These are phyloP conservation scores for Saturnispora bothae DNA, from an alignment of 805 yeast genomes.

Conservation along the genomic window DNA sequence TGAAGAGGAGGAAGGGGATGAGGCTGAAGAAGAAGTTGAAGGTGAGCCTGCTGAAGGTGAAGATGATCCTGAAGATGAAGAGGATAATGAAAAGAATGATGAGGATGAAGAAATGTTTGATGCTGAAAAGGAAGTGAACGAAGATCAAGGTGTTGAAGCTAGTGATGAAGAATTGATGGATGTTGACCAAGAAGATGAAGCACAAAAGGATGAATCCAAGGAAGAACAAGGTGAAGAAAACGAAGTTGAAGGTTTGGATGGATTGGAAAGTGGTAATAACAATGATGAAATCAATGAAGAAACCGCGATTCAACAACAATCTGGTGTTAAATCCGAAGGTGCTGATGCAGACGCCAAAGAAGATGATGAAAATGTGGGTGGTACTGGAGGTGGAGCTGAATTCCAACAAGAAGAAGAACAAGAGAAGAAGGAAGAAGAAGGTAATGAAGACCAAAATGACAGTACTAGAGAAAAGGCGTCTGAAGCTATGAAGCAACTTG, in stretches of 20 bases:
- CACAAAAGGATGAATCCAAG: slow-evolving; percentile 20
- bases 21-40: slow-evolving; percentile 18
- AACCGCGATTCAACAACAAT: slow-evolving; percentile 26
- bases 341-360: slow-evolving; percentile 28
- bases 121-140: slow-evolving; percentile 16
- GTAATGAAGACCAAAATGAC: slow-evolving; percentile 42
- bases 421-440: slow-evolving; percentile 30
- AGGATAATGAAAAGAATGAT: slow-evolving; percentile 22
- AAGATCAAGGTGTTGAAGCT: slow-evolving; percentile 23
- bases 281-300: slow-evolving; percentile 26
- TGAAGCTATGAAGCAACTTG: slow-evolving; percentile 77
- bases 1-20: slow-evolving; percentile 21
- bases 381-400: slow-evolving; percentile 41
- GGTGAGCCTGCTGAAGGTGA: slow-evolving; percentile 21
- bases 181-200: slow-evolving; percentile 21
- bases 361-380: slow-evolving; percentile 55
- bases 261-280: slow-evolving; percentile 26
- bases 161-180: slow-evolving; percentile 25
- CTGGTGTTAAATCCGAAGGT: slow-evolving; percentile 28
- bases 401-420: slow-evolving; percentile 31
- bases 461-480: slow-evolving; percentile 55
- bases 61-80: slow-evolving; percentile 23
- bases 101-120: slow-evolving; percentile 14
- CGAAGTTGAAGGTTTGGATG: slow-evolving; percentile 22
- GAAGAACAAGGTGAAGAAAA: slow-evolving; percentile 28